A percentile compares a stretch with the other conserved stretches of the same genome.
Evolutionary conservation across 345 rosid genomes (phyloP).

Genomic region (Citrus hindsii): DNA sequence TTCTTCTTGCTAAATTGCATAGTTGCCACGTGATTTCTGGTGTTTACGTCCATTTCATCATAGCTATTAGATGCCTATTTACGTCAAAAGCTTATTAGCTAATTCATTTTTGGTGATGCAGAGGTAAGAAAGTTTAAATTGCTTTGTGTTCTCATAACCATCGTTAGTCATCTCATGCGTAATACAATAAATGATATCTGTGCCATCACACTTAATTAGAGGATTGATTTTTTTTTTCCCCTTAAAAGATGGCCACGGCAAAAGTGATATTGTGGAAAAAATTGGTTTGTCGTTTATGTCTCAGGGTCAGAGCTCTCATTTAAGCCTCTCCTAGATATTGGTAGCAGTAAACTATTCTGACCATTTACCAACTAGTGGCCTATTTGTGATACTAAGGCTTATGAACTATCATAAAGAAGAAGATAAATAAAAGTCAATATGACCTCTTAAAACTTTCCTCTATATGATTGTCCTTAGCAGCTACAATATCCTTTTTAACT

Average conservation of each 20-base stretch:
- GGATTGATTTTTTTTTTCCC: too few species aligned
- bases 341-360: background rate
- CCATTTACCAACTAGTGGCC: background rate
- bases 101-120: background rate
- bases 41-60: background rate
- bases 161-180: background rate
- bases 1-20: background rate
- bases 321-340: background rate
- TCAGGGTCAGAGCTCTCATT: background rate
- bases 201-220: too few species aligned
- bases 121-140: too few species aligned
- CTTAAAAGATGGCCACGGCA: too few species aligned
- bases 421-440: background rate
- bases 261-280: background rate
- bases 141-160: background rate
- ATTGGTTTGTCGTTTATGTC: background rate
- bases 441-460: background rate
- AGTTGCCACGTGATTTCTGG: background rate
- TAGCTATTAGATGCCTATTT: background rate
- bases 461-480: background rate
- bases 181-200: too few species aligned
- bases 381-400: background rate
- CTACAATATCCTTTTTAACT: background rate
- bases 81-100: background rate
- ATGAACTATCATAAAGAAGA: background rate